Evolutionary conservation across 176 grass and related monocot species (phyloP), one percentile per base, ranked within the genome.

Genomic region (Phoenix dactylifera): DNA sequence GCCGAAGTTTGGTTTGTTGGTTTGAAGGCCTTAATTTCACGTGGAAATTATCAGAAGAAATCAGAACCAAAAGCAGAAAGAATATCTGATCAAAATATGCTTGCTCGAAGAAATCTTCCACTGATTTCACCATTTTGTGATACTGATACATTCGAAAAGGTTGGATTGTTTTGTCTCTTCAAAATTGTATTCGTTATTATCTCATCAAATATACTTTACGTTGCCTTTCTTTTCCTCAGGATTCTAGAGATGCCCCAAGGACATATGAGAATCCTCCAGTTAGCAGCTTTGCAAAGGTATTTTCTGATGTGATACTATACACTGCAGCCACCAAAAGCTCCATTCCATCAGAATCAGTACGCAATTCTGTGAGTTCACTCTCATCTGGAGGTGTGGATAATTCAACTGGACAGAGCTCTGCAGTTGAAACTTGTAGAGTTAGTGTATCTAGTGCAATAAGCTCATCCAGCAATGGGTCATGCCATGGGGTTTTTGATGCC

Each of bases 1-100:
- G 66, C 83, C 20, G 88, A 86, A 70, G 69, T 76, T 23, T 91
- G 88, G 83, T 91, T 86, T 57, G 76, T 91, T 74, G 76, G 83
- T 30, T 69, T 86, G 58, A 91, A 86, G 62, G 76, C 83, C 52
- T 72, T 91, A 57, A 77, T 86, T 78, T 69, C 76, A 22, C 39
- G 62, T 74, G 54, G 55, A 44, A 74, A 74, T 52, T 67, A 60
- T 24, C 39, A 67, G 54, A 86, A 77, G 35, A 57, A 50, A 39
- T 60, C 32, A 59, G 72, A 77, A 64, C 74, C 62, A 69, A 91
- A 71, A 75, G 49, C 67, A 50, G 76, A 67, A 29, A 74, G 77
- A 69, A 57, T 44, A 60, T 91, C 79, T 83, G 77, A 32, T 24
- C 32, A 48, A 80, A 76, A 35, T 58, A 71, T 74, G 24, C 29